Evolutionary conservation across 2,329 filamentous ascomycete genomes (phyloP), one percentile per base, ranked within the genome.

Genomic region (Exophiala sp.): DNA sequence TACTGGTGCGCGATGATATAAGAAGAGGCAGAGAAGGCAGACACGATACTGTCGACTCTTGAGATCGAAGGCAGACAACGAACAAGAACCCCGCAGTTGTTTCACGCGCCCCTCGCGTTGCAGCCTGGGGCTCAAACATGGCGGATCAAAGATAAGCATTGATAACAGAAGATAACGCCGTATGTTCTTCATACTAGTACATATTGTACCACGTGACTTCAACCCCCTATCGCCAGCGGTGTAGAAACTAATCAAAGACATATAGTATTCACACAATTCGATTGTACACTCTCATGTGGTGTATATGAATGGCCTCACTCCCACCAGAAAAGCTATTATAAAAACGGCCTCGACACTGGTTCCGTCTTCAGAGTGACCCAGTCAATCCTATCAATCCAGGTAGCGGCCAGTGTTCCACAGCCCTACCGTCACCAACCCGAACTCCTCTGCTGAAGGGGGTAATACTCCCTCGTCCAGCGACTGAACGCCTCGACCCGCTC

Each of bases 231-330:
- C n/a, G n/a, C n/a, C n/a, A n/a, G n/a, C n/a, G n/a, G n/a, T n/a
- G n/a, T n/a, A n/a, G n/a, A 32, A 37, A 19, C 7, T 7, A 37
- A 5, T 9, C 34, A 30, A 29, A n/a, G 39, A 34, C 32, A 48
- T 48, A 48, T 52, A 27, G 29, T 52, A 49, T 55, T 48, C 30
- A 55, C 48, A 55, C 52, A 55, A 22, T 32, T 38, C 35, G 41
- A 55, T 40, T 41, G 46, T 52, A 52, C 52, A 55, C 44, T 51
- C 35, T 37, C 42, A 30, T 38, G 32, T 43, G 41, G 32, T 48
- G 48, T 48, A 50, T 48, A 55, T 52, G 34, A 24, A 52, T 48
- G 45, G 41, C 27, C 23, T 34, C 22, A n/a, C 27, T 24, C 34
- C 16, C 48, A 35, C 38, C 29, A 14, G 27, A 41, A 43, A 37